Evolutionary conservation across 2,329 filamentous ascomycete species (phyloP).

Genomic region (Ascochyta rabiei): DNA sequence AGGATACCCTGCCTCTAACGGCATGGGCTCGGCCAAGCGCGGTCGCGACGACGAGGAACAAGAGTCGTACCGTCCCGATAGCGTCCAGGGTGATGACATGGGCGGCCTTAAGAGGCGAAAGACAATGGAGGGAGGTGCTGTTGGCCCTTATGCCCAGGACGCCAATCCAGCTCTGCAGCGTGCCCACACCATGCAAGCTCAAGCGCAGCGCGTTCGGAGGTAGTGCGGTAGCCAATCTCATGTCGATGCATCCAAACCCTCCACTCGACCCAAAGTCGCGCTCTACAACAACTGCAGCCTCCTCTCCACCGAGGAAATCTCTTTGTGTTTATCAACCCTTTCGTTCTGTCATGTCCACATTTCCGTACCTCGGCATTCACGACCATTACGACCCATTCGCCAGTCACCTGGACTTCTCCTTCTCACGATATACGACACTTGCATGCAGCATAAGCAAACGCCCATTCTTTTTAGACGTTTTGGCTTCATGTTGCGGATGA

Average conservation of each 20-base stretch:
- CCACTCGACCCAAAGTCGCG: conserved; percentile 2
- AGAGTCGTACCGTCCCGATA: conserved; percentile 70
- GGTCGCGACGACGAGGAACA: conserved; percentile 68
- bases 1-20: conserved; percentile 65
- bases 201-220: conserved; percentile 19
- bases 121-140: conserved; percentile 63
- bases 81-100: conserved; percentile 61
- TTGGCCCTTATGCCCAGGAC: conserved; percentile 42
- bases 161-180: conserved; percentile 42
- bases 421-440: conserved; percentile 47
- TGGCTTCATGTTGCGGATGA: conserved; percentile 40
- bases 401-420: conserved; percentile 36
- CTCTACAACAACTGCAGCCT: conserved; percentile 14
- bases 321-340: conserved; percentile 41
- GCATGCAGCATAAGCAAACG: conserved; percentile 44
- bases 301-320: conserved; percentile 27
- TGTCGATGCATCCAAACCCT: conserved; percentile 7
- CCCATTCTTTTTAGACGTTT: conserved; percentile 30
- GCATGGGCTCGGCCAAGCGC: conserved; percentile 65
- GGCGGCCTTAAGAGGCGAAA: conserved; percentile 78
- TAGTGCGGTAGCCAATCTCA: conserved; percentile 4
- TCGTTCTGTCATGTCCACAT: conserved; percentile 39
- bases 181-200: conserved; percentile 37
- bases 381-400: conserved; percentile 43
- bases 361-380: conserved; percentile 43